A percentile compares a stretch with the other conserved stretches of the same genome.
phyloP scores from a whole-genome alignment of 202 grass and related monocot species.

The Panicum hallii region DNA sequence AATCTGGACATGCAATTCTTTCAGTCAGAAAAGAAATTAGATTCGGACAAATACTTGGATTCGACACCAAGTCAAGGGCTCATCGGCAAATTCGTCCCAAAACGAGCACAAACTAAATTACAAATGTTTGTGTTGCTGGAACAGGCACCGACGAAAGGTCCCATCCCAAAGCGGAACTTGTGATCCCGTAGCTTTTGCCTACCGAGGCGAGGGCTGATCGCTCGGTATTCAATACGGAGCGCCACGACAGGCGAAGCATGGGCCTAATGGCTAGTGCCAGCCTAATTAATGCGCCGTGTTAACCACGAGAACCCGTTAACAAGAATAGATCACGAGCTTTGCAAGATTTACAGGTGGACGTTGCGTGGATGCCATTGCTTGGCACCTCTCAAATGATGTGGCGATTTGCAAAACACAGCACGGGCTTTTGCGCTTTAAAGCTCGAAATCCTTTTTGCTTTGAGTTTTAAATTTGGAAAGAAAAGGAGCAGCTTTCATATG shows the following conservation, averaged over 20 bases:
- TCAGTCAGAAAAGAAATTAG: not conserved
- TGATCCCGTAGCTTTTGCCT: not conserved
- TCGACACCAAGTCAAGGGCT: not conserved
- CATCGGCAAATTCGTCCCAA: not conserved
- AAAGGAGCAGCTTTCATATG: not conserved
- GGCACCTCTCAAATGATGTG: not conserved
- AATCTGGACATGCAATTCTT: not conserved
- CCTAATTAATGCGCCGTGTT: constrained; percentile 3
- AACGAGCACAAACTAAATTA: not conserved
- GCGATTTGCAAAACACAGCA: not conserved
- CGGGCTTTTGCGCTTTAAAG: constrained; percentile 14
- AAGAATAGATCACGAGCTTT: not conserved
- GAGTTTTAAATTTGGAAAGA: not conserved
- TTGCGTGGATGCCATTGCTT: constrained; percentile 36
- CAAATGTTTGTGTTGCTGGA: not conserved
- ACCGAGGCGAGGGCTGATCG: not conserved
- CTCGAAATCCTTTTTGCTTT: constrained; percentile 28
- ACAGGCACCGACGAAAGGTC: not conserved
- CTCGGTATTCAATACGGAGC: not conserved
- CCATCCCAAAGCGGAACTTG: not conserved
- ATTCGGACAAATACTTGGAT: not conserved
- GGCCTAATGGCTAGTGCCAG: not conserved
- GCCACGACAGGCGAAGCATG: constrained; percentile 20
- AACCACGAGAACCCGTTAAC: constrained; percentile 22
- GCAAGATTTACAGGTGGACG: constrained; percentile 24